phyloP scores from a whole-genome alignment of 495 filamentous ascomycete genomes.

The Annulohypoxylon maeteangense region DNA sequence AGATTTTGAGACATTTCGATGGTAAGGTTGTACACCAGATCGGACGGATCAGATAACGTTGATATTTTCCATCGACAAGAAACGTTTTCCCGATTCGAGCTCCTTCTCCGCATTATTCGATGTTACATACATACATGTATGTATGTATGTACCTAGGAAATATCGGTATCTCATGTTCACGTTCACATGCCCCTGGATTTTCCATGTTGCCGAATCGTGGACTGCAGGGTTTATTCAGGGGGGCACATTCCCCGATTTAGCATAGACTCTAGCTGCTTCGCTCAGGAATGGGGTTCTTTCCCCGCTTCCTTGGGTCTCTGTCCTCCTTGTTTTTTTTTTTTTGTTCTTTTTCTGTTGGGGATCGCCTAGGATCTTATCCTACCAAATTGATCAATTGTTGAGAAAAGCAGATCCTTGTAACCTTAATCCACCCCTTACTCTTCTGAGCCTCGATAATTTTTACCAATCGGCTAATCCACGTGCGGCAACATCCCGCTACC shows the following conservation, averaged over 20 bases:
- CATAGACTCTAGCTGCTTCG: not conserved
- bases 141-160: conserved; percentile 5
- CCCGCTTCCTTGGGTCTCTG: conserved; percentile 20
- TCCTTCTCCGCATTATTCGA: conserved; percentile 1
- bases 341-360: conserved; percentile 42
- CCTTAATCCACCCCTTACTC: conserved; percentile 2
- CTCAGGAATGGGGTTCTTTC: conserved; percentile 24
- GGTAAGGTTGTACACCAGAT: not conserved
- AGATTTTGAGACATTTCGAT: too few species aligned
- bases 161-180: not conserved
- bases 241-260: conserved; percentile 31
- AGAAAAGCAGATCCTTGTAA: conserved; percentile 36
- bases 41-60: not conserved
- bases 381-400: conserved; percentile 43
- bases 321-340: conserved; percentile 13
- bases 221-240: conserved; percentile 16
- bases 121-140: conserved; percentile 2
- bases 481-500: conserved; percentile 12
- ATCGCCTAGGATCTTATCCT: conserved; percentile 39
- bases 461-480: conserved; percentile 38
- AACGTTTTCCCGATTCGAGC: not conserved
- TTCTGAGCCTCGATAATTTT: conserved; percentile 17
- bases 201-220: conserved; percentile 30
- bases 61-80: not conserved
- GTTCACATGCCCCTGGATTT: conserved; percentile 19